Base-by-base conservation (phyloP, 768 basidiomycete genomes). In the Panaeolus papilionaceus region DNA sequence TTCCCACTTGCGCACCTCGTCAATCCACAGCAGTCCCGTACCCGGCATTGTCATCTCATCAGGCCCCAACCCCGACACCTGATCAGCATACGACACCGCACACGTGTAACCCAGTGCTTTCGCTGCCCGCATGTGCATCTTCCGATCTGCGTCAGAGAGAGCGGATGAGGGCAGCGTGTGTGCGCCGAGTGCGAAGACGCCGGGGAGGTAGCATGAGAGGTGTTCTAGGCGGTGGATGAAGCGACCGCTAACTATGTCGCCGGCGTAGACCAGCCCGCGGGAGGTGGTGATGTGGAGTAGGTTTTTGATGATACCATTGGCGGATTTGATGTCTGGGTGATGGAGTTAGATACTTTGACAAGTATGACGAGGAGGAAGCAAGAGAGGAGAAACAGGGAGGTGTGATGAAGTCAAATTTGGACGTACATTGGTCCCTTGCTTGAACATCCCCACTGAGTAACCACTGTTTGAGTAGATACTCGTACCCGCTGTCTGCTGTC, bases 21-120 rank as follows among this genome's bases (percentile, higher is more conserved):
- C 82, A 12, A 86, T 75, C 87, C 87, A 89, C 67, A 71, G 72
- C 72, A 74, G 80, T 33, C 77, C 80, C 8, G 71, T 72, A 62
- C 44, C 49, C 2, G 68, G 28, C 74, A 87, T 88, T 3, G 65
- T 44, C 47, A 84, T 77, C 65, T 80, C 79, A 49, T 93, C 92
- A 6, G 92, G 88, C 2, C 88, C 89, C 28, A 93, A 76, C 2
- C 92, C 92, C 0, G 85, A 82, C 28, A 82, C 79, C 73, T 88
- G 85, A 73, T 93, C 92, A 6, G 85, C 86, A 71, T 92, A 93
- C 42, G 85, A 81, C 10, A 88, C 71, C 72, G 86, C 91, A 72
- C 92, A 93, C 16, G 84, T 90, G 70, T 89, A 84, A 10, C 89
- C 88, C 12, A 93, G 80, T 3, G 91, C 92, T 73, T 88, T 81